Conservation (phyloP, 2,329 filamentous ascomycete genomes). For the Claviceps maximensis region DNA sequence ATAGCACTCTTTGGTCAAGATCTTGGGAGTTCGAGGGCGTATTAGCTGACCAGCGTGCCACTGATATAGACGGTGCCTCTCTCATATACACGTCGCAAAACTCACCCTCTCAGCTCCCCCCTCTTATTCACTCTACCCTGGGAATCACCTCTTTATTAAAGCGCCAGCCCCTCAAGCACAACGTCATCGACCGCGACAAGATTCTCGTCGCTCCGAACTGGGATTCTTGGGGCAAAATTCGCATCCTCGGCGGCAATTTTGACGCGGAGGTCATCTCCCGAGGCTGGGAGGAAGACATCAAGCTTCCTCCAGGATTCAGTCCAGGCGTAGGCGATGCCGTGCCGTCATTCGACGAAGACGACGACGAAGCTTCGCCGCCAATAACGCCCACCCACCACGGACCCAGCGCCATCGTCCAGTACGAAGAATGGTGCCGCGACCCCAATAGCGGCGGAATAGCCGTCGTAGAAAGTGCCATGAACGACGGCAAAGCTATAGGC, state of each 20-base stretch:
- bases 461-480: conserved; percentile 27
- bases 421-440: conserved; percentile 69
- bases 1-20: not conserved
- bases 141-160: conserved; percentile 76
- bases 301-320: conserved; percentile 31
- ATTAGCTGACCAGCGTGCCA: not conserved
- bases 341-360: conserved; percentile 10
- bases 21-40: conserved; percentile 1
- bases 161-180: conserved; percentile 68
- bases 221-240: conserved; percentile 97
- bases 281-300: conserved; percentile 76
- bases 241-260: conserved; percentile 80
- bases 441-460: conserved; percentile 47
- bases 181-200: conserved; percentile 87
- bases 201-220: conserved; percentile 91
- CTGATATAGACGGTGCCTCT: conserved; percentile 56
- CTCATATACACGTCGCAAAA: conserved; percentile 75
- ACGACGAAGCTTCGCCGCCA: conserved; percentile 7
- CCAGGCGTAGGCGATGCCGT: conserved; percentile 10
- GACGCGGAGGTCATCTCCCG: conserved; percentile 77
- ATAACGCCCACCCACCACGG: not conserved
- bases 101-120: conserved; percentile 62
- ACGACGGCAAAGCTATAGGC: conserved; percentile 19
- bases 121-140: conserved; percentile 70
- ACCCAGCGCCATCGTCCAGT: conserved; percentile 51